Evolutionary conservation across 192 early-diverging fungal genomes (phyloP), one percentile per base, ranked within the genome.

Genomic region (Coemansia sp.): DNA sequence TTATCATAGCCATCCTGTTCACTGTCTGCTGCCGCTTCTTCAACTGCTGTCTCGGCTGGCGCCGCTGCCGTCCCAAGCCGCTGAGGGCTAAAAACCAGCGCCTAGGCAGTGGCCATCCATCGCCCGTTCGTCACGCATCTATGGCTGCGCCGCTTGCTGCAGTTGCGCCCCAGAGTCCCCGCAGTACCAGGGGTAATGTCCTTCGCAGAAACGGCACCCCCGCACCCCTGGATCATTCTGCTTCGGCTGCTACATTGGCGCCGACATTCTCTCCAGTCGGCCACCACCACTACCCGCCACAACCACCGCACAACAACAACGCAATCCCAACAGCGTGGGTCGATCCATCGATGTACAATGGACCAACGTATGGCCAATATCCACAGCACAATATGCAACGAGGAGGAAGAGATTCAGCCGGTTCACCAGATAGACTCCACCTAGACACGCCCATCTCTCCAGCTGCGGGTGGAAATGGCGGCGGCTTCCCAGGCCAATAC

Each of bases 11-110:
- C 31, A 67, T 78, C 33, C 25, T 83, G 12, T 34, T 58, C 42
- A 48, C 56, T 16, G 16, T 62, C 59, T 83, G 75, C 66, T 83
- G 75, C 51, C 75, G 81, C 68, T 83, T 68, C 72, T 67, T 73
- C 34, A 28, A 66, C 35, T 81, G 79, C 64, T 81, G 79, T 60
- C 30, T 57, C 25, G 55, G 55, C 7, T 57, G 55, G 55, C 34
- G 66, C 4, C 61, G 66, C 29, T 31, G 43, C 35, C 72, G 77
- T 29, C 65, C 56, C 16, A 59, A 59, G 53, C 64, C 37, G 42
- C 23, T 56, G 21, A 23, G 29, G 37, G 48, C 28, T 34, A 67
- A 63, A 45, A 37, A 26, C 40, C 55, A 57, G 55, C 55, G 55
- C 2, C 13, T 33, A 15, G 28, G 28, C 55, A 56, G 31, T 9